Percentiles rank a stretch among this genome's conserved stretches.
phyloP scores from a whole-genome alignment of 352 stramenopile genomes.

The Globisporangium splendens region DNA sequence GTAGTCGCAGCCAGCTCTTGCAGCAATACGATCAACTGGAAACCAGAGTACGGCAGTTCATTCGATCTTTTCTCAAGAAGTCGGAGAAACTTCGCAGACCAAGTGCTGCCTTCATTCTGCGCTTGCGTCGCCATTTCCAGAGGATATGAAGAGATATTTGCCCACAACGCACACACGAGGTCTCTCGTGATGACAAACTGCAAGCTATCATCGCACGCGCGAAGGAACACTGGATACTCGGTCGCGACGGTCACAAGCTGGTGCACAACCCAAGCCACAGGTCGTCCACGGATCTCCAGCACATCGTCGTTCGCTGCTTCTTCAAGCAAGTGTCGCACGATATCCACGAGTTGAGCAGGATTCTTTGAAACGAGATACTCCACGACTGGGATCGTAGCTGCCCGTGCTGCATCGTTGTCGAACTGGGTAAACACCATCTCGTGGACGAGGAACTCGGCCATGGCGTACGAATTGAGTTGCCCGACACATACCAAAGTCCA shows the following conservation, averaged over 20 bases:
- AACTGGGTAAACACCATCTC: slow-evolving; percentile 20
- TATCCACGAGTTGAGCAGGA: slow-evolving; percentile 45
- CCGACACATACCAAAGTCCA: slow-evolving; percentile 49
- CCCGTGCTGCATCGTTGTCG: slow-evolving; percentile 3
- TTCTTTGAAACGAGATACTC: slow-evolving; percentile 38
- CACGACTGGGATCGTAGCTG: slow-evolving; percentile 25
- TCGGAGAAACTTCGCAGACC: slow-evolving; percentile 17
- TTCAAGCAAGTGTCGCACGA: slow-evolving; percentile 38
- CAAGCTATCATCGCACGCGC: slow-evolving; percentile 49
- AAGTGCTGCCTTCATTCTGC: not conserved
- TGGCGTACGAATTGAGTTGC: slow-evolving; percentile 36
- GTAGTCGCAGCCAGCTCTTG: slow-evolving; percentile 21
- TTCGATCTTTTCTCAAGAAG: slow-evolving; percentile 29
- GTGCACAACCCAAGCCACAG: slow-evolving; percentile 13
- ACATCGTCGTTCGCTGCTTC: slow-evolving; percentile 8
- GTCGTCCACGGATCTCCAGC: not conserved
- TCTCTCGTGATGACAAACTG: slow-evolving; percentile 63
- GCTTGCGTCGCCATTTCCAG: slow-evolving; percentile 10
- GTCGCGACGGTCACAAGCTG: slow-evolving; percentile 32
- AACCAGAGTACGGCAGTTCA: slow-evolving; percentile 37
- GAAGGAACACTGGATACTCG: slow-evolving; percentile 30
- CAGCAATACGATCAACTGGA: slow-evolving; percentile 45
- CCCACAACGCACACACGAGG: slow-evolving; percentile 26
- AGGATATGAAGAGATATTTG: slow-evolving; percentile 15
- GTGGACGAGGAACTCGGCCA: slow-evolving; percentile 47